Conservation (phyloP, 2,329 filamentous ascomycete species). For the Westerdykella aurantiaca region DNA sequence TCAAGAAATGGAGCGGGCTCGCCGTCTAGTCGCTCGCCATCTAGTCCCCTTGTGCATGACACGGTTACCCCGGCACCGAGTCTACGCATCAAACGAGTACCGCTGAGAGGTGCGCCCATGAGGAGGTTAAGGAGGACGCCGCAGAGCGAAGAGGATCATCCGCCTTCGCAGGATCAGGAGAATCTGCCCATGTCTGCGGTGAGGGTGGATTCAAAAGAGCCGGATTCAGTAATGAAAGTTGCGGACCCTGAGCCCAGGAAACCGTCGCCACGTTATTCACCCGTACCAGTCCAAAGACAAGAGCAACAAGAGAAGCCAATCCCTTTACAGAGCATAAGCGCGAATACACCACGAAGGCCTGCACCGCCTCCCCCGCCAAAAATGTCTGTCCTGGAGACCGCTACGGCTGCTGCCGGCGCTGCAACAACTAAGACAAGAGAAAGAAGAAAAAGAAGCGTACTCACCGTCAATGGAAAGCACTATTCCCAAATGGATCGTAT, state of each 20-base stretch:
- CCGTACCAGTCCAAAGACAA: constrained; percentile 29
- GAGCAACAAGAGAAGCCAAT: constrained; percentile 40
- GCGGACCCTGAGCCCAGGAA: constrained; percentile 20
- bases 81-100: constrained; percentile 36
- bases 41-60: constrained; percentile 37
- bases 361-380: constrained; percentile 76
- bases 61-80: constrained; percentile 38
- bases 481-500: constrained; percentile 88
- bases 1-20: constrained; percentile 29
- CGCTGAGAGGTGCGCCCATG: constrained; percentile 37
- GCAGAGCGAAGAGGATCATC: constrained; percentile 35
- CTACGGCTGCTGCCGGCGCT: constrained; percentile 76
- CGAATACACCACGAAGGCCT: constrained; percentile 70
- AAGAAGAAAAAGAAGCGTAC: constrained; percentile 71
- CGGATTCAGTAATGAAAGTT: constrained; percentile 33
- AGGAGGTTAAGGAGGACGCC: constrained; percentile 35
- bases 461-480: constrained; percentile 83
- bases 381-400: constrained; percentile 92
- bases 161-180: constrained; percentile 67
- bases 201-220: constrained; percentile 23
- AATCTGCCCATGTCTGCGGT: constrained; percentile 55
- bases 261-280: constrained; percentile 21
- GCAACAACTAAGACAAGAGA: constrained; percentile 66
- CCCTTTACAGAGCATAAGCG: constrained; percentile 50
- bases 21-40: constrained; percentile 24